Conservation (phyloP, 2,329 filamentous ascomycete genomes). For the Cercospora zeae-maydis region DNA sequence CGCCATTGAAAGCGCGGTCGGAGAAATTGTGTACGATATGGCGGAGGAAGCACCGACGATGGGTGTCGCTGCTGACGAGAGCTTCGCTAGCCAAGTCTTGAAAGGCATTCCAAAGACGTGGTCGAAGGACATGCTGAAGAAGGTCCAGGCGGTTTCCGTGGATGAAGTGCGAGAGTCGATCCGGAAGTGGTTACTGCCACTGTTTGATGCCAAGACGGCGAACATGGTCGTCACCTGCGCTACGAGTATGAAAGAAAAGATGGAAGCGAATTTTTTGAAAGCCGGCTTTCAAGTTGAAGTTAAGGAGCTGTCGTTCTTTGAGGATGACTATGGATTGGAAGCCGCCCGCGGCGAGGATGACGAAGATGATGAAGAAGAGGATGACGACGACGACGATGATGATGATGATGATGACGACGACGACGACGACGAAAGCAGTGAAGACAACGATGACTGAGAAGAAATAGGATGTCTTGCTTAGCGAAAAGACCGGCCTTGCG, state of each 20-base stretch:
- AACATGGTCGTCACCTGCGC: conserved; percentile 89
- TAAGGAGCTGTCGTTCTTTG: conserved; percentile 71
- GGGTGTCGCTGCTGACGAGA: conserved; percentile 73
- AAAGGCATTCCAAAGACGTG: conserved; percentile 72
- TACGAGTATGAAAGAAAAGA: conserved; percentile 74
- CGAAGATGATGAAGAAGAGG: conserved; percentile 58
- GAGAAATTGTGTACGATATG: conserved; percentile 78
- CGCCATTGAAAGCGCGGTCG: conserved; percentile 85
- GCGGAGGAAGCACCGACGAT: conserved; percentile 88
- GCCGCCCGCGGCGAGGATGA: conserved; percentile 59
- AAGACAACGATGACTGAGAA: conserved; percentile 22
- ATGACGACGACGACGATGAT: conserved; percentile 48
- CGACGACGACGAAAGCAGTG: conserved; percentile 32
- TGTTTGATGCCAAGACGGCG: conserved; percentile 75
- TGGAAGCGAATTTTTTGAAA: conserved; percentile 68
- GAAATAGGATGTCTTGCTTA: background rate
- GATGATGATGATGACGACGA: conserved; percentile 50
- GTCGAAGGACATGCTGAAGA: conserved; percentile 69
- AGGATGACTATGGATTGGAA: conserved; percentile 84
- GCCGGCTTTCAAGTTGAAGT: conserved; percentile 77
- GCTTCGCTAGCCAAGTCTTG: conserved; percentile 79
- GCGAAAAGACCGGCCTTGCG: background rate
- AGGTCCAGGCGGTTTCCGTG: conserved; percentile 69
- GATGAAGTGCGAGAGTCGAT: conserved; percentile 75
- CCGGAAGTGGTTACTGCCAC: conserved; percentile 68